A percentile compares a stretch with the other conserved stretches of the same genome.
phyloP scores from a whole-genome alignment of 208 protist genomes.

The Giardia duodenalis region DNA sequence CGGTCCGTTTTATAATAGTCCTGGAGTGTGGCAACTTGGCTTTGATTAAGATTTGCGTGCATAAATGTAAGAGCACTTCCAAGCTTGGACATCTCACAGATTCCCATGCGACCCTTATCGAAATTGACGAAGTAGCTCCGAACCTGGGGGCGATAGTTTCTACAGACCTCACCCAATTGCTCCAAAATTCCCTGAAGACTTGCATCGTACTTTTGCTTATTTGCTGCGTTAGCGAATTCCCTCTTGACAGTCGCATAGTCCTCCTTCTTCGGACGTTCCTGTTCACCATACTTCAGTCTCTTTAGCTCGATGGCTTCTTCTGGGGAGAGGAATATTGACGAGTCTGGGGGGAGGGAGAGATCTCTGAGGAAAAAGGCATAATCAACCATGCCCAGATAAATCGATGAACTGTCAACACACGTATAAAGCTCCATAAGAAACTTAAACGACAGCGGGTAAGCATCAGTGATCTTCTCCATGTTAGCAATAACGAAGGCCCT shows the following conservation, averaged over 20 bases:
- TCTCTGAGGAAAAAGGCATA: slow-evolving; percentile 8
- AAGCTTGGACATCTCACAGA: not conserved
- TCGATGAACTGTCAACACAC: not conserved
- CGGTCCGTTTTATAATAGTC: not conserved
- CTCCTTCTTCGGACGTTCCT: not conserved
- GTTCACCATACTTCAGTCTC: not conserved
- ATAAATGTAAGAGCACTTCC: slow-evolving; percentile 1
- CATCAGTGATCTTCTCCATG: not conserved
- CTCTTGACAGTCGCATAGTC: not conserved
- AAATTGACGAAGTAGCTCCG: slow-evolving; percentile 9
- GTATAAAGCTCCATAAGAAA: not conserved
- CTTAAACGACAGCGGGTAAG: not conserved
- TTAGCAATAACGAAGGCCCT: slow-evolving; percentile 7
- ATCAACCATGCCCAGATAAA: not conserved
- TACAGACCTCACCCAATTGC: not conserved
- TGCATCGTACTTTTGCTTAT: not conserved
- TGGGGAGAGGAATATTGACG: not conserved
- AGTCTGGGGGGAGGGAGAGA: not conserved
- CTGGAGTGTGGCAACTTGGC: not conserved
- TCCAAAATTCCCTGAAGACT: not conserved
- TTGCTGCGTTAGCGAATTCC: not conserved
- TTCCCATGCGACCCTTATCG: not conserved
- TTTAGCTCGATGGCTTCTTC: not conserved
- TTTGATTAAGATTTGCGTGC: not conserved
- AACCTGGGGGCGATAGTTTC: not conserved